Conservation (phyloP, 139 green algal genomes). For the Eudorina sp. region DNA sequence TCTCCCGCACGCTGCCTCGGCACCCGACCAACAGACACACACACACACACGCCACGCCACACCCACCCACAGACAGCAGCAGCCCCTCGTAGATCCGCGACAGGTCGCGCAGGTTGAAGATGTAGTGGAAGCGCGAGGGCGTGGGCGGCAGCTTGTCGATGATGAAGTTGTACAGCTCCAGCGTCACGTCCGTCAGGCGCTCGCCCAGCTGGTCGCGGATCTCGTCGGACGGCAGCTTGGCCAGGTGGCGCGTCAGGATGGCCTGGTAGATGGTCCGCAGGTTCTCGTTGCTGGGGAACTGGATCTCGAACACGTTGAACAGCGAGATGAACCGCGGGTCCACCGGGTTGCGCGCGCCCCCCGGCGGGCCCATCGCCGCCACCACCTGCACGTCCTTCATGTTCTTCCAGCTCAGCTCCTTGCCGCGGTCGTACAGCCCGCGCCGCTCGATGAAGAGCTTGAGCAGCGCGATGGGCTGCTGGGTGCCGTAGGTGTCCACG, state of each 20-base stretch:
- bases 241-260: constrained; percentile 77
- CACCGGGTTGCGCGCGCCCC: constrained; percentile 86
- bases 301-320: constrained; percentile 89
- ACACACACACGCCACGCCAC: background rate
- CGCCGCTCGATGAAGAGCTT: constrained; percentile 86
- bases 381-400: constrained; percentile 91
- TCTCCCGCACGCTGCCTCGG: background rate
- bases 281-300: constrained; percentile 81
- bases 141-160: constrained; percentile 84
- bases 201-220: constrained; percentile 64
- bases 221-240: constrained; percentile 67
- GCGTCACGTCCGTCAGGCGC: constrained; percentile 70
- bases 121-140: constrained; percentile 88
- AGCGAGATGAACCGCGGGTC: constrained; percentile 90
- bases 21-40: background rate
- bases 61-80: constrained; percentile 61
- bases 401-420: constrained; percentile 94
- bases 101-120: constrained; percentile 91
- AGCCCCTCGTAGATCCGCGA: constrained; percentile 79
- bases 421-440: constrained; percentile 88
- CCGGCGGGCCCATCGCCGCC: constrained; percentile 89
- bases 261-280: constrained; percentile 86
- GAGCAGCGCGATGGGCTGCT: constrained; percentile 89
- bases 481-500: constrained; percentile 87
- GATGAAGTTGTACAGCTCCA: constrained; percentile 86